Percentiles rank a stretch among this genome's conserved stretches.
phyloP scores from a whole-genome alignment of 148 eudicot species.

The Fagopyrum tataricum region DNA sequence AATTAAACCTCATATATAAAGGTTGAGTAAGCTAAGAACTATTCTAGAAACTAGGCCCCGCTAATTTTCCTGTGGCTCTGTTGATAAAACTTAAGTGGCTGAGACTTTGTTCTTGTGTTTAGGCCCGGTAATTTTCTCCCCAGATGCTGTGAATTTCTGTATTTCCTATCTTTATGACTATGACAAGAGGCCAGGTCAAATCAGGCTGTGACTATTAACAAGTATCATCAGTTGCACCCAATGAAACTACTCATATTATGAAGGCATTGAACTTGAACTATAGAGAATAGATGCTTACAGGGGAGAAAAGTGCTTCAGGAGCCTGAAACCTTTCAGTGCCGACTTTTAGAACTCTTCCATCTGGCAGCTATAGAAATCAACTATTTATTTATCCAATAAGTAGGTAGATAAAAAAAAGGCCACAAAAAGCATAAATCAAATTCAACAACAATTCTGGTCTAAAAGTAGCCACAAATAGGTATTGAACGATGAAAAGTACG shows the following conservation, averaged over 20 bases:
- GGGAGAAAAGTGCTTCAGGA: slow-evolving; percentile 98
- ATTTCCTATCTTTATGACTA: background rate
- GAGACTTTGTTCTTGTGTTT: background rate
- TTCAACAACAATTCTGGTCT: background rate
- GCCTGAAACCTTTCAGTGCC: slow-evolving; percentile 98
- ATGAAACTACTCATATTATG: background rate
- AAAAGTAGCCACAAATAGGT: too few species aligned
- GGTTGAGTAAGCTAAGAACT: background rate
- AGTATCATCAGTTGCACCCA: background rate
- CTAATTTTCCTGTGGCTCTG: background rate
- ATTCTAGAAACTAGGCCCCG: background rate
- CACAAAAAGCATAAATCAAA: background rate
- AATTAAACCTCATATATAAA: background rate
- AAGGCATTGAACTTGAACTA: slow-evolving; percentile 10
- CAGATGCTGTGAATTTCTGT: background rate
- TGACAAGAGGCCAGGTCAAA: background rate
- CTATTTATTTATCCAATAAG: slow-evolving; percentile 7
- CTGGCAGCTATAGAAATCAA: slow-evolving; percentile 61
- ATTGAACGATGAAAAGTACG: background rate
- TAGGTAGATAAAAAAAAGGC: background rate
- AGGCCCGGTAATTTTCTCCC: background rate
- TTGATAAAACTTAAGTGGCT: background rate
- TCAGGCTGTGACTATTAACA: background rate
- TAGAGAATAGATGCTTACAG: slow-evolving; percentile 42
- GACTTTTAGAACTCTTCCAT: slow-evolving; percentile 95